Conservation (phyloP, 2,329 filamentous ascomycete genomes). For the Penicillium sp. region DNA sequence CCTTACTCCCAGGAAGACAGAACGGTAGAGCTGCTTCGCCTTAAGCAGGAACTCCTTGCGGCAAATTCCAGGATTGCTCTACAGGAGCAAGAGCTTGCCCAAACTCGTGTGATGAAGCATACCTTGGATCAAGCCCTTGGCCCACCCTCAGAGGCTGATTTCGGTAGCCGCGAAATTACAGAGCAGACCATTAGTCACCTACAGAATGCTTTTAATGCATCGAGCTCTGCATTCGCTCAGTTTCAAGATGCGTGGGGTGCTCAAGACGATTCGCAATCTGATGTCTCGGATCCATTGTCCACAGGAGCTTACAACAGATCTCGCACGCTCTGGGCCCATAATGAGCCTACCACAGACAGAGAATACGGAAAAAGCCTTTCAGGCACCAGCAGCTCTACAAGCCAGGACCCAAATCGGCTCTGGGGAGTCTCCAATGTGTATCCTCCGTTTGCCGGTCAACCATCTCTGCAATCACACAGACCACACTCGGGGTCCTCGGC, state of each 20-base stretch:
- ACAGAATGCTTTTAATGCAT: constrained; percentile 55
- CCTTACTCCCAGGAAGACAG: constrained; percentile 30
- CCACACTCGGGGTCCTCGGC: constrained; percentile 37
- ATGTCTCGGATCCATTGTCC: constrained; percentile 46
- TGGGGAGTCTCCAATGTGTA: constrained; percentile 31
- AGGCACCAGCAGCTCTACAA: constrained; percentile 20
- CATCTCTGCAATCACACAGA: constrained; percentile 33
- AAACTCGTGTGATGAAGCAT: constrained; percentile 60
- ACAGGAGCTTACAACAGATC: constrained; percentile 44
- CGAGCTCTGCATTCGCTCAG: constrained; percentile 45
- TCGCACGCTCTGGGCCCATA: constrained; percentile 35
- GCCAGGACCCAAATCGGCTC: constrained; percentile 33
- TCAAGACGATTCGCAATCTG: constrained; percentile 47
- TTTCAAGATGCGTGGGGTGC: constrained; percentile 46
- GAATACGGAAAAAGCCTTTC: constrained; percentile 27
- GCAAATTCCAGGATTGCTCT: constrained; percentile 59
- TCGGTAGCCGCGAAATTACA: constrained; percentile 49
- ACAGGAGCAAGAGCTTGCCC: constrained; percentile 62
- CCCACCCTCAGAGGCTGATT: constrained; percentile 54
- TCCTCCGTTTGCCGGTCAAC: constrained; percentile 21
- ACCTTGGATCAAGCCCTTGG: constrained; percentile 61
- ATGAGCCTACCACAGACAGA: constrained; percentile 29
- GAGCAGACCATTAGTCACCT: constrained; percentile 53
- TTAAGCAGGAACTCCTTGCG: constrained; percentile 58
- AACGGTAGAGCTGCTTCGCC: constrained; percentile 53